Base-by-base conservation (phyloP, 805 yeast species). In the Priceomyces fermenticarens region DNA sequence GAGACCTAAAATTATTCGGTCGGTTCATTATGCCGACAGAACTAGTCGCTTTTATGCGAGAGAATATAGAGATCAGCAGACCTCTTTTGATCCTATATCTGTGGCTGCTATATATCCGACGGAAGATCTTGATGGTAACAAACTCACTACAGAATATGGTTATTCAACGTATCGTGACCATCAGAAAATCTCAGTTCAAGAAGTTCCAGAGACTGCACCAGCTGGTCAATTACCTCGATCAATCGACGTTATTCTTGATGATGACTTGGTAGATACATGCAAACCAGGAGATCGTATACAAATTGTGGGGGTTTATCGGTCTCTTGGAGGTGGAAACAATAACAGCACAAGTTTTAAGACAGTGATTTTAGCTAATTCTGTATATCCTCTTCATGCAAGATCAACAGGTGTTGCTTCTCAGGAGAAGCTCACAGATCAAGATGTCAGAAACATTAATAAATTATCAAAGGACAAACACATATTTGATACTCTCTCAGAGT, bases 281-380 rank as follows among this genome's bases (percentile, higher is more conserved):
- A 93, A 93, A 60, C 98, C 99, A 0, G 99, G 99, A 54, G 99
- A 93, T 62, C 78, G 99, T 58, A 82, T 90, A 27, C 96, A 90
- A 66, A 70, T 91, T 33, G 93, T 93, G 9, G 99, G 99, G 47
- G 93, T 91, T 12, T 93, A 85, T 65, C 79, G 96, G 52, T 88
- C 97, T 1, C 65, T 91, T 35, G 98, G 98, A 48, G 89, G 88
- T 39, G 83, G 77, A 35, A 54, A 56, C 38, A 68, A 66, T 48
- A 79, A 75, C 44, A 70, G 77, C 35, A 76, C 91, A 9, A 76
- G 89, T 10, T 93, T 93, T 70, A 76, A 72, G 54, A 88, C 96
- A 2, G 79, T 88, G n/a, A 66, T 93, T 28, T 65, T 93, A 47
- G 96, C 95, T 39, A 89, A 89, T 63, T 87, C 96, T 2, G 83